phyloP scores from a whole-genome alignment of 192 early-diverging fungal species.

The Linnemannia schmuckeri region DNA sequence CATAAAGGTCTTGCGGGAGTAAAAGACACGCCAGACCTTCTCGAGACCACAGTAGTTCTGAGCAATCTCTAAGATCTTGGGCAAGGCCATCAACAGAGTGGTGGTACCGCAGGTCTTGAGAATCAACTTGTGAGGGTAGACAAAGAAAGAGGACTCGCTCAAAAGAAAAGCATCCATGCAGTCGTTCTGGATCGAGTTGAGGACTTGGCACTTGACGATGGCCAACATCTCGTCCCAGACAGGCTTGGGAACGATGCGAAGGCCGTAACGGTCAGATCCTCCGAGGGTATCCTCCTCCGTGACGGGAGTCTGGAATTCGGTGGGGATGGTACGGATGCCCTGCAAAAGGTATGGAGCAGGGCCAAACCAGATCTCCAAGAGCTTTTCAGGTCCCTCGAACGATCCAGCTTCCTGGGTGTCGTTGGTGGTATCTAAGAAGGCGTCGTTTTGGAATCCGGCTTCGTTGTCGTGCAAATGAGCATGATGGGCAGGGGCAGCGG shows the following conservation, averaged over 20 bases:
- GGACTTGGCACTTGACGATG: constrained; percentile 93
- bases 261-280: constrained; percentile 65
- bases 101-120: constrained; percentile 99
- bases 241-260: constrained; percentile 79
- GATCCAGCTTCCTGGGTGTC: constrained; percentile 53
- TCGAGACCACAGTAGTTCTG: constrained; percentile 69
- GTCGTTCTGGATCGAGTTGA: constrained; percentile 87
- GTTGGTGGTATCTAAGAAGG: constrained; percentile 52
- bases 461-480: constrained; percentile 49
- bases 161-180: constrained; percentile 93
- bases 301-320: constrained; percentile 27
- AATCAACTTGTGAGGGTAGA: constrained; percentile 95
- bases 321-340: constrained; percentile 42
- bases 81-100: constrained; percentile 89
- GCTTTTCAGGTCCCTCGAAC: constrained; percentile 99
- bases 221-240: constrained; percentile 95
- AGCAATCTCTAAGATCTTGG: constrained; percentile 89
- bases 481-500: constrained; percentile 10
- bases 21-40: constrained; percentile 88
- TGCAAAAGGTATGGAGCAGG: constrained; percentile 61
- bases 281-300: constrained; percentile 43
- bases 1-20: constrained; percentile 97
- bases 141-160: constrained; percentile 98
- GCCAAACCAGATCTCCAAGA: constrained; percentile 97
- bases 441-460: constrained; percentile 45